Evolutionary conservation across 2,329 filamentous ascomycete species (phyloP).

Genomic region (Fusarium illudens): DNA sequence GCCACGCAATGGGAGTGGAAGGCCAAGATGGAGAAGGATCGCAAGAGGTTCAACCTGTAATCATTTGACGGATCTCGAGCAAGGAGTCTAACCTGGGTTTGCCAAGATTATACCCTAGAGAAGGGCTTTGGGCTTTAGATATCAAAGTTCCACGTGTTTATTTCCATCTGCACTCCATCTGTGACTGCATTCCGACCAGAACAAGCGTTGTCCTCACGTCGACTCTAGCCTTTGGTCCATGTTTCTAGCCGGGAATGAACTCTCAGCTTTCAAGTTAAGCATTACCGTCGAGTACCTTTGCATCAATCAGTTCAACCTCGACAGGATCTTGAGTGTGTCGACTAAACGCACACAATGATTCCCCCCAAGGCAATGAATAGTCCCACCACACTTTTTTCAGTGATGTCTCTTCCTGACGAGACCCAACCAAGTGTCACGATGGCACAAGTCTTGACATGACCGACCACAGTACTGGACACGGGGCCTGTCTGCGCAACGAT

Average conservation of each 20-base stretch:
- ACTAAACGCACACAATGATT: constrained; percentile 61
- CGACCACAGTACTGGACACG: constrained; percentile 71
- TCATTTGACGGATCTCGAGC: constrained; percentile 3
- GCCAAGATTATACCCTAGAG: constrained; percentile 5
- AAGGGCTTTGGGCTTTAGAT: constrained; percentile 2
- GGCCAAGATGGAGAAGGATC: constrained; percentile 89
- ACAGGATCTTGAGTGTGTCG: not conserved
- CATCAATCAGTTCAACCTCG: constrained; percentile 3
- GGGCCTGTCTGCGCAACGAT: constrained; percentile 69
- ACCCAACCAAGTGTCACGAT: constrained; percentile 72
- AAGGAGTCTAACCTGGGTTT: constrained; percentile 23
- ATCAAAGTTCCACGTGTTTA: not conserved
- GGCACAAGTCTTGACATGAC: constrained; percentile 71
- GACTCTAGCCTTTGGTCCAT: not conserved
- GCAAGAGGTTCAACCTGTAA: constrained; percentile 92
- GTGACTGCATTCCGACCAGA: not conserved
- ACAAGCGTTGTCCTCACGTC: not conserved
- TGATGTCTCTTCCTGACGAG: constrained; percentile 62
- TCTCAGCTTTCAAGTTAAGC: constrained; percentile 52
- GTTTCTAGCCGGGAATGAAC: not conserved
- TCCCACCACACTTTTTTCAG: constrained; percentile 63
- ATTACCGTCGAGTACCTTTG: constrained; percentile 58
- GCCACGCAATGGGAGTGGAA: constrained; percentile 98
- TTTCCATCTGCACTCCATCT: not conserved
- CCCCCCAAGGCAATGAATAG: constrained; percentile 65